phyloP scores from a whole-genome alignment of 768 basidiomycete genomes.

The Hortiboletus campestris region DNA sequence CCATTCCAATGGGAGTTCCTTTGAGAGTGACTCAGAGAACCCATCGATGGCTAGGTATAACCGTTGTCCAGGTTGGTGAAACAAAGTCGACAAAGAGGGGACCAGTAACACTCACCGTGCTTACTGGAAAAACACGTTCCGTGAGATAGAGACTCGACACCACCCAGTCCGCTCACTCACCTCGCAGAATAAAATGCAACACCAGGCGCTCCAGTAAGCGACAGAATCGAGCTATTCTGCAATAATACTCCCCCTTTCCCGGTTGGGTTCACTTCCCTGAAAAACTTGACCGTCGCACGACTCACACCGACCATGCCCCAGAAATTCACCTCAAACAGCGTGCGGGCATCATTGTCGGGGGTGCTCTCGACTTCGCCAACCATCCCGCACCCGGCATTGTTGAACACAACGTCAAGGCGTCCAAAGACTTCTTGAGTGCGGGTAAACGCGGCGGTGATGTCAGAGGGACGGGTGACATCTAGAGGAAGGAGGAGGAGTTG shows the following conservation, averaged over 20 bases:
- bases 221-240: constrained; percentile 5
- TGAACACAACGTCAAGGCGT: constrained; percentile 42
- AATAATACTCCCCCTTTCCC: constrained; percentile 2
- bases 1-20: constrained; percentile 11
- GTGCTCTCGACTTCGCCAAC: constrained; percentile 35
- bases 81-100: no score
- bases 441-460: constrained; percentile 35
- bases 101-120: neutral
- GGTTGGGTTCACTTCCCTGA: constrained; percentile 32
- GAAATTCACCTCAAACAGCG: constrained; percentile 35
- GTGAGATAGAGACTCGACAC: no score
- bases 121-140: neutral
- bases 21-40: neutral
- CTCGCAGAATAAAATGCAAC: constrained; percentile 3
- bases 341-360: constrained; percentile 27
- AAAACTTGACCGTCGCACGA: constrained; percentile 26
- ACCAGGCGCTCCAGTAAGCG: neutral
- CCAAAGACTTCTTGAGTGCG: constrained; percentile 33
- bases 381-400: constrained; percentile 36
- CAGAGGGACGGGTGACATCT: constrained; percentile 34
- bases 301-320: constrained; percentile 18
- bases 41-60: constrained; percentile 6
- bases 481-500: constrained; percentile 36
- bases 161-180: neutral
- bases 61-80: neutral